Evolutionary conservation across 257 asterid genomes (phyloP).

Genomic region (Solanum neorickii): DNA sequence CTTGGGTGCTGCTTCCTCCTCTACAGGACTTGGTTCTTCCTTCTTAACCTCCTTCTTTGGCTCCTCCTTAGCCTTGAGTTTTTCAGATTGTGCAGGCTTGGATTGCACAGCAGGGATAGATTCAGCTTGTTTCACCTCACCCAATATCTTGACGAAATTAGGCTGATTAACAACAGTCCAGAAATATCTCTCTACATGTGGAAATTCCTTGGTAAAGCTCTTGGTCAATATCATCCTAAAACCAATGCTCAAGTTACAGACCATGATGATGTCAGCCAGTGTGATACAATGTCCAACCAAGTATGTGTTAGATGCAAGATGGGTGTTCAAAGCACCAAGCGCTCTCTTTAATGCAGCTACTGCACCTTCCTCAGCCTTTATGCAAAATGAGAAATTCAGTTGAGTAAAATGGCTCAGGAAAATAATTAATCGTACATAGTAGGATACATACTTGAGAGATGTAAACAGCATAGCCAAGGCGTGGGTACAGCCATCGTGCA

Average conservation of each 20-base stretch:
- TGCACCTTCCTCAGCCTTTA: slow-evolving; percentile 68
- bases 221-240: slow-evolving; percentile 44
- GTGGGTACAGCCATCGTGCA: slow-evolving; percentile 46
- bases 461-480: slow-evolving; percentile 34
- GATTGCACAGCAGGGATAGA: slow-evolving; percentile 60
- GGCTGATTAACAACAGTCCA: slow-evolving; percentile 94
- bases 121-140: slow-evolving; percentile 48
- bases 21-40: slow-evolving; percentile 41
- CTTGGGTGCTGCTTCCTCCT: slow-evolving; percentile 77
- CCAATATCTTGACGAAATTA: slow-evolving; percentile 56
- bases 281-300: slow-evolving; percentile 83
- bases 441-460: slow-evolving; percentile 47
- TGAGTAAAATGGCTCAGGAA: not conserved
- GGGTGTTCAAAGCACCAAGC: slow-evolving; percentile 57
- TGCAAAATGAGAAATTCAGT: not conserved
- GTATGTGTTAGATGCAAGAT: slow-evolving; percentile 69
- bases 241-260: slow-evolving; percentile 44
- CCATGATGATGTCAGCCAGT: slow-evolving; percentile 67
- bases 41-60: slow-evolving; percentile 54
- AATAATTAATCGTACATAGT: not conserved
- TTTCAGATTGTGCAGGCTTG: slow-evolving; percentile 63
- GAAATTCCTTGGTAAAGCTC: slow-evolving; percentile 81
- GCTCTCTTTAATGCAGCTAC: slow-evolving; percentile 60
- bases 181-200: slow-evolving; percentile 83
- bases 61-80: slow-evolving; percentile 55